Conservation (phyloP, 2,329 filamentous ascomycete genomes). For the Claviceps pazoutovae region DNA sequence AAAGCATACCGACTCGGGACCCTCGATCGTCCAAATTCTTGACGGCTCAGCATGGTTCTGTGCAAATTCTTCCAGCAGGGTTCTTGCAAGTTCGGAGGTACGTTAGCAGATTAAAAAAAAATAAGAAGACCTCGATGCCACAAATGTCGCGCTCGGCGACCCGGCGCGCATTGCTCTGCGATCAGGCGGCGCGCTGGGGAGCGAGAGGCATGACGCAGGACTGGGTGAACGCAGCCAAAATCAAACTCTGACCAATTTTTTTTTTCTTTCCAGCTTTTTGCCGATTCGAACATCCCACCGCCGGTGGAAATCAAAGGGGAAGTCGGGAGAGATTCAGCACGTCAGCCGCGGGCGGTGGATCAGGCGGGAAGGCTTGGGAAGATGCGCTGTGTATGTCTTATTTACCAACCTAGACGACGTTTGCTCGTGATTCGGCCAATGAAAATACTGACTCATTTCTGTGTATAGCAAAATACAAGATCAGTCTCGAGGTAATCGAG, state of each 20-base stretch:
- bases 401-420: background rate
- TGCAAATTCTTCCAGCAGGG: constrained; percentile 38
- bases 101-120: background rate
- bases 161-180: background rate
- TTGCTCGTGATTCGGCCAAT: background rate
- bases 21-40: background rate
- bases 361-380: constrained; percentile 12
- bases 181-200: background rate
- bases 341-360: constrained; percentile 18
- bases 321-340: constrained; percentile 44
- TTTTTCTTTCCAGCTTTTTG: constrained; percentile 28
- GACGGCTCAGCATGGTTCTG: constrained; percentile 21
- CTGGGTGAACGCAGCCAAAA: background rate
- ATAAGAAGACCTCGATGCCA: background rate
- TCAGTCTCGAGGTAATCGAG: constrained; percentile 47
- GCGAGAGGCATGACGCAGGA: background rate
- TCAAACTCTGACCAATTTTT: background rate
- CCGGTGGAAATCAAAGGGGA: constrained; percentile 20
- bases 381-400: constrained; percentile 11
- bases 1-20: background rate
- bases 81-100: constrained; percentile 35
- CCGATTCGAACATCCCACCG: constrained; percentile 38
- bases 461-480: constrained; percentile 27
- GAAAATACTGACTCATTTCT: constrained; percentile 2
- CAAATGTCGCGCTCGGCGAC: background rate